Evolutionary conservation across 306 rosid genomes (phyloP).

Genomic region (Alnus glutinosa): DNA sequence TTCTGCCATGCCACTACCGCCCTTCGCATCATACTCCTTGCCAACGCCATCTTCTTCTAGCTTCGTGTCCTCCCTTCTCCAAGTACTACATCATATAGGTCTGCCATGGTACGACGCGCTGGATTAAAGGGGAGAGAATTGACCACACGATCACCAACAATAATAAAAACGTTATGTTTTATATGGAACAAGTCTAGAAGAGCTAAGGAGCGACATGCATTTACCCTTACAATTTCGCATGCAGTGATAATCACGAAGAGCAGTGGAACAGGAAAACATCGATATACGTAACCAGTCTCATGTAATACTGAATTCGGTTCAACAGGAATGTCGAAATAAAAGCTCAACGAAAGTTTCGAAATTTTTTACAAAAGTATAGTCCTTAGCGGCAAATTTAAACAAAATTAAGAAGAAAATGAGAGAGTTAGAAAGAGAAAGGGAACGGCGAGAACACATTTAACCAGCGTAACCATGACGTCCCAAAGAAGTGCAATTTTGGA

Average conservation of each 20-base stretch:
- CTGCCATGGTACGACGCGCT: background rate
- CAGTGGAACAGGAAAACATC: background rate
- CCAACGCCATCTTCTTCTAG: constrained; percentile 14
- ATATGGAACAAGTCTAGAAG: background rate
- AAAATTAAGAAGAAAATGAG: background rate
- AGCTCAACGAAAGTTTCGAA: background rate
- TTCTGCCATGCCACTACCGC: constrained; percentile 38
- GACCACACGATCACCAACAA: background rate
- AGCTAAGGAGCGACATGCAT: background rate
- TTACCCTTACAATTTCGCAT: background rate
- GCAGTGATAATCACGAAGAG: background rate
- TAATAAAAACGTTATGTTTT: background rate
- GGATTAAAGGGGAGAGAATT: background rate
- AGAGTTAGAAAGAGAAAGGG: background rate
- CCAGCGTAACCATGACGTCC: background rate
- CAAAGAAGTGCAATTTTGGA: background rate
- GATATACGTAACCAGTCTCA: background rate
- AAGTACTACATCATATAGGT: background rate
- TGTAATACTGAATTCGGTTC: background rate
- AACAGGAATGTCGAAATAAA: background rate
- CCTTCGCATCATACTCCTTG: constrained; percentile 40
- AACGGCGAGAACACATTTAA: background rate
- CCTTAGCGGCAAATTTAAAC: background rate
- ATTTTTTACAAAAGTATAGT: background rate
- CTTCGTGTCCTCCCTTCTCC: constrained; percentile 2